phyloP scores from a whole-genome alignment of 2,329 filamentous ascomycete genomes.

The Xylaria sp. region DNA sequence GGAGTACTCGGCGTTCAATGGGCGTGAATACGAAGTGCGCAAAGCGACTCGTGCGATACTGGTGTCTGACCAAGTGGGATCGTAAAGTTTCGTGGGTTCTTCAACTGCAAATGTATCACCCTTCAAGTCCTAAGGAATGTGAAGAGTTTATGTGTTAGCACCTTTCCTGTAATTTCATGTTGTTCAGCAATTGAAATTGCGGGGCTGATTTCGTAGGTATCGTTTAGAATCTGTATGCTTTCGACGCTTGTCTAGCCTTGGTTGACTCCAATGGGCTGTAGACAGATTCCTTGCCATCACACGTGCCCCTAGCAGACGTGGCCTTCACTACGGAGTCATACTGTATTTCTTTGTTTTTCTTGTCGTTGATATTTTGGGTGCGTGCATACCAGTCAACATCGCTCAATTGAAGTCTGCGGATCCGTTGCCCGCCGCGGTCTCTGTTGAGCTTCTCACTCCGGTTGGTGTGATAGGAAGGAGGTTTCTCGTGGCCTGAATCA shows the following conservation, averaged over 20 bases:
- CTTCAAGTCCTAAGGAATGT: constrained; percentile 36
- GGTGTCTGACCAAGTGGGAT: constrained; percentile 12
- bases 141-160: constrained; percentile 33
- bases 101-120: constrained; percentile 20
- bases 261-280: constrained; percentile 37
- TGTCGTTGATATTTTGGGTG: constrained; percentile 40
- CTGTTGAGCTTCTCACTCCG: constrained; percentile 66
- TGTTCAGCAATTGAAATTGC: constrained; percentile 10
- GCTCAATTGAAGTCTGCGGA: constrained; percentile 90
- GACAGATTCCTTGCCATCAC: constrained; percentile 34
- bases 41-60: constrained; percentile 6
- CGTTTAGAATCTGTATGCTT: constrained; percentile 36
- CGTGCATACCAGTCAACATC: constrained; percentile 93
- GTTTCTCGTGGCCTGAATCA: constrained; percentile 61
- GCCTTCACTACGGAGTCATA: constrained; percentile 31
- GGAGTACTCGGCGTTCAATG: constrained; percentile 5
- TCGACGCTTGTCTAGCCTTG: constrained; percentile 44
- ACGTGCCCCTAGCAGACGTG: constrained; percentile 25
- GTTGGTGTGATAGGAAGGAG: constrained; percentile 61
- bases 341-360: constrained; percentile 13
- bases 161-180: constrained; percentile 10
- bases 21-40: constrained; percentile 12
- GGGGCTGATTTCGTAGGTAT: constrained; percentile 21
- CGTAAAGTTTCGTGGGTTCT: constrained; percentile 25
- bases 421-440: constrained; percentile 80